Base-by-base conservation (phyloP, 805 yeast species). In the Candida nitratophila region DNA sequence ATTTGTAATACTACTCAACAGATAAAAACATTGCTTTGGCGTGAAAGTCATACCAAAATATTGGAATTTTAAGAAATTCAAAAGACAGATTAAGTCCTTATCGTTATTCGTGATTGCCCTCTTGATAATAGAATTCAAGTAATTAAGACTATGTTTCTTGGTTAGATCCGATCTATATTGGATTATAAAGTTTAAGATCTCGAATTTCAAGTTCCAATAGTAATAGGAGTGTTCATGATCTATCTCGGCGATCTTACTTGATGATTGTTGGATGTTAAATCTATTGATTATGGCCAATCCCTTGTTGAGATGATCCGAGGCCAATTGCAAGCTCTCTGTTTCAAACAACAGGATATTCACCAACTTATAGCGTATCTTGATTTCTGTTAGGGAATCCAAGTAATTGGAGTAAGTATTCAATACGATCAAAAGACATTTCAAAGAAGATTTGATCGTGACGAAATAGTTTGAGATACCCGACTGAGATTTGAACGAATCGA, bases 261-360 rank as follows among this genome's bases (percentile, higher is more conserved):
- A 24, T 24, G 27, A 24, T 20, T 12, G 20, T 10, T 22, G 27
- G 10, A 37, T 3, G 4, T 37, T 37, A 20, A n/a, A 61, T 42
- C 69, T 53, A 4, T 50, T 47, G 6, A 69, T 53, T 3, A 68
- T 45, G 0, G 57, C 39, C 1, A 65, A 53, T 2, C 71, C 58
- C 56, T 54, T 53, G 17, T 46, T 43, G 39, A 61, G 54, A 40
- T 54, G 66, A 11, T 63, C 65, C 15, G 70, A 70, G 0, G 81
- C 80, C 33, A 59, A 49, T 26, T 65, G 65, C 16, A 59, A 48
- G 47, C 68, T 66, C 3, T 56, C 57, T 0, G 79, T 75, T 44
- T 76, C 81, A 22, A 47, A 47, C 39, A 65, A 62, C 42, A 68
- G 62, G 3, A 73, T 40, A 12, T 52, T 52, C 0, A 76, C 68